Conservation (phyloP, 2,329 filamentous ascomycete species). For the Davidsoniella australis region DNA sequence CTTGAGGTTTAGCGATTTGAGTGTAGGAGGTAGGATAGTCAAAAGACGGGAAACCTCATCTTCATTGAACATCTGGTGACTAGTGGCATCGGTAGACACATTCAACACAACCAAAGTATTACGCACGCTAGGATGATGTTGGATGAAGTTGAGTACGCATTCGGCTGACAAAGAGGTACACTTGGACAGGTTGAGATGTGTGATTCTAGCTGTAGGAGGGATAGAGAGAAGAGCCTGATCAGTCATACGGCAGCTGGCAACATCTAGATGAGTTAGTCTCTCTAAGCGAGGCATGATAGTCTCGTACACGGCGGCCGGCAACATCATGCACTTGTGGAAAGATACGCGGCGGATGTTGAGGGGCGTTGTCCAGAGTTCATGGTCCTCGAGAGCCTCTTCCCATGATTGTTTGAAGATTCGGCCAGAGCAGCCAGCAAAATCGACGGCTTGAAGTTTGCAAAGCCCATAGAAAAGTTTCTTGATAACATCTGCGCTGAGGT, state of each 20-base stretch:
- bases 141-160: constrained; percentile 52
- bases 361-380: constrained; percentile 20
- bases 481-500: constrained; percentile 51
- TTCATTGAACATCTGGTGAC: constrained; percentile 52
- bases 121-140: constrained; percentile 50
- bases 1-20: constrained; percentile 60
- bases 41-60: constrained; percentile 49
- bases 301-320: constrained; percentile 51
- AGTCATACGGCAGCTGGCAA: constrained; percentile 63
- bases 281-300: constrained; percentile 52
- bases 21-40: constrained; percentile 44
- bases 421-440: constrained; percentile 64
- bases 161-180: constrained; percentile 53
- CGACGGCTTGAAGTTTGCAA: constrained; percentile 46
- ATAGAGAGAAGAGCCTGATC: constrained; percentile 54
- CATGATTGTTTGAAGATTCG: constrained; percentile 50
- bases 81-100: constrained; percentile 53
- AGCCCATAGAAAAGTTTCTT: constrained; percentile 53
- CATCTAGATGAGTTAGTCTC: constrained; percentile 58
- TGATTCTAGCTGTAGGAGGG: constrained; percentile 52
- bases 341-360: constrained; percentile 46
- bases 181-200: constrained; percentile 62
- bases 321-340: constrained; percentile 60
- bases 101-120: constrained; percentile 53
- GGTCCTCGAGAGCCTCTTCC: constrained; percentile 32